Evolutionary conservation across 208 protist species (phyloP), one percentile per base, ranked within the genome.

Genomic region (Novymonas esmeraldas): DNA sequence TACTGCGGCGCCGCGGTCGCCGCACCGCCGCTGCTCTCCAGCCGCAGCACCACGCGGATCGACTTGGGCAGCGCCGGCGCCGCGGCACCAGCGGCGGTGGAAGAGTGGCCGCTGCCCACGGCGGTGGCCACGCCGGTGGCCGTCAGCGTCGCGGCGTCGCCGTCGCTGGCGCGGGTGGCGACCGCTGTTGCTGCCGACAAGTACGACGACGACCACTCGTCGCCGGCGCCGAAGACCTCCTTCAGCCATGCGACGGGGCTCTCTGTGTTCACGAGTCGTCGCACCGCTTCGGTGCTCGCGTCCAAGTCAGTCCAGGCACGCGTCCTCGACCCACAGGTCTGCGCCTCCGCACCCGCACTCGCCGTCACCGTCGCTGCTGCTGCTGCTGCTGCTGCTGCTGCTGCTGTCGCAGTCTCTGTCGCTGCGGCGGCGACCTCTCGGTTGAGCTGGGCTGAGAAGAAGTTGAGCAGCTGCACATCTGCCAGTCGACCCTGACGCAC

Each of bases 381-480:
- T 31, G 34, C 20, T 42, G 59, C 54, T 13, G 66, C n/a, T 0
- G 66, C 33, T 0, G 50, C 9, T 4, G 41, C 33, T 11, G 42
- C 38, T 22, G 22, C 50, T 41, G 26, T 33, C n/a, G 50, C 59
- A 22, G 18, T 33, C 22, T 49, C 50, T 10, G 36, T 50, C 6
- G 57, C 20, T 4, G 44, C 66, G 3, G 64, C 20, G 22, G 28
- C 20, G 42, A 73, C 14, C 58, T 81, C 50, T 11, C 60, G 62
- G 29, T 71, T 48, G 50, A 84, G 58, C 38, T 85, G 79, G 28
- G 41, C 69, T 22, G 66, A 78, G 70, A 90, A 94, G 58, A 85
- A 89, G 36, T 87, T 81, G 18, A 90, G 59, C 65, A 94, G 78
- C 39, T 85, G 69, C 13, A 94, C 81, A 57, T 92, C 85, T 6